phyloP scores from a whole-genome alignment of 495 filamentous ascomycete genomes.

The Staphylotrichum longicolle region DNA sequence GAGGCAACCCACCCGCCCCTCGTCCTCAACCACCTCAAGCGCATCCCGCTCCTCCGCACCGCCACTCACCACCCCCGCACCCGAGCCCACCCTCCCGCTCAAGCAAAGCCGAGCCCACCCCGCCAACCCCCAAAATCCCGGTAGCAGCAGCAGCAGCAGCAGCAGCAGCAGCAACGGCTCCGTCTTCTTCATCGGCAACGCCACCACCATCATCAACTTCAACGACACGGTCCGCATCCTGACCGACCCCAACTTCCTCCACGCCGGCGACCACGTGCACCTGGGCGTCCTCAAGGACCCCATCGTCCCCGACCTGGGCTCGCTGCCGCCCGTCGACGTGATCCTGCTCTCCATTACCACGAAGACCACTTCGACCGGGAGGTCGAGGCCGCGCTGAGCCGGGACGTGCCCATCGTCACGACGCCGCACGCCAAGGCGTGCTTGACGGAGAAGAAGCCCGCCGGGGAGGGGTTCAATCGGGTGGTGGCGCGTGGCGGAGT shows the following conservation, averaged over 20 bases:
- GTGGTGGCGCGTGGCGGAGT: slow-evolving; percentile 57
- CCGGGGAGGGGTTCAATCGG: slow-evolving; percentile 51
- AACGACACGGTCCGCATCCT: slow-evolving; percentile 60
- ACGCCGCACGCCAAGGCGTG: slow-evolving; percentile 60
- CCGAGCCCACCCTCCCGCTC: slow-evolving; percentile 22
- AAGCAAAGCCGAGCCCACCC: slow-evolving; percentile 24
- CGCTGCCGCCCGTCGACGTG: slow-evolving; percentile 59
- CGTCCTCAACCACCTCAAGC: slow-evolving; percentile 25
- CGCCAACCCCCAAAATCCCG: not conserved
- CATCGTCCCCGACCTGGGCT: slow-evolving; percentile 54
- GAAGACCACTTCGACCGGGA: slow-evolving; percentile 64
- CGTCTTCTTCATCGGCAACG: slow-evolving; percentile 61
- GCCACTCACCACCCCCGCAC: slow-evolving; percentile 17
- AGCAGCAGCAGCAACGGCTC: slow-evolving; percentile 29
- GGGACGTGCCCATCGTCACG: slow-evolving; percentile 62
- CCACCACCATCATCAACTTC: slow-evolving; percentile 63
- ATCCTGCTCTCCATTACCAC: slow-evolving; percentile 68
- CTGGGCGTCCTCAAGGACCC: slow-evolving; percentile 63
- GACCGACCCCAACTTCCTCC: slow-evolving; percentile 71
- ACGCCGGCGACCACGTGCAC: slow-evolving; percentile 66
- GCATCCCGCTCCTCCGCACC: slow-evolving; percentile 26
- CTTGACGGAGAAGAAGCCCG: slow-evolving; percentile 42
- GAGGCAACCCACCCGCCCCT: slow-evolving; percentile 19
- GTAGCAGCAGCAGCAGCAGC: not conserved
- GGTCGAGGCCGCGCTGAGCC: slow-evolving; percentile 57